Evolutionary conservation across 305 asterid species (phyloP), one percentile per base, ranked within the genome.

Genomic region (Fraxinus ornus): DNA sequence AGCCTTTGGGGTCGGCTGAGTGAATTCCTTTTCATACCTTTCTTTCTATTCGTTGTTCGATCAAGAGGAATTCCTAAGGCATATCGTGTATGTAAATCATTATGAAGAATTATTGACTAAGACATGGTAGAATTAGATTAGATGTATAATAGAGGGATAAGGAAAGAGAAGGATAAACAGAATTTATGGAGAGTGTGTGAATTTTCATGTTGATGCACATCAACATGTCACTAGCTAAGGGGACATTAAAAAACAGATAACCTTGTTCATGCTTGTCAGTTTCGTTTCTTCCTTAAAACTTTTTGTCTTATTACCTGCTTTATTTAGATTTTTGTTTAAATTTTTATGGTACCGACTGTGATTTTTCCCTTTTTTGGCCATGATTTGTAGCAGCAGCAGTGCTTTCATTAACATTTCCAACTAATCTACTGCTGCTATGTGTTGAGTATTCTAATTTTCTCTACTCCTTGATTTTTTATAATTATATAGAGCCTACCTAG

Each of bases 141-240:
- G 68, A 19, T 57, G 68, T 77, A 13, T 77, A 7, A 5, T 44
- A 9, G 55, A 3, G 10, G 17, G 77, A 72, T 32, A 79, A 30
- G 57, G 79, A 71, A 74, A 10, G 35, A 33, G 4, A 36, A 30
- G 9, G 75, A 70, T 28, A 70, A 30, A 13, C 37, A 44, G 74
- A 75, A 52, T n/a, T 84, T 55, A 36, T 78, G 62, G 71, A 72
- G 73, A 44, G 24, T 24, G 12, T 75, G 55, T 85, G 71, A 78
- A 39, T 57, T 33, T 74, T 74, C 79, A 79, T 76, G 86, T 49
- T 78, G 9, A 55, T 22, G 47, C 75, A 74, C 52, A 78, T 68
- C 55, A 8, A 22, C 68, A 70, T 85, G 82, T 83, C 82, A 77
- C 62, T 30, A 60, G 78, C 75, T 41, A 1, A 49, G 85, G 86